Conservation (phyloP, 176 grass and related monocot species). For the Lolium multiflorum region DNA sequence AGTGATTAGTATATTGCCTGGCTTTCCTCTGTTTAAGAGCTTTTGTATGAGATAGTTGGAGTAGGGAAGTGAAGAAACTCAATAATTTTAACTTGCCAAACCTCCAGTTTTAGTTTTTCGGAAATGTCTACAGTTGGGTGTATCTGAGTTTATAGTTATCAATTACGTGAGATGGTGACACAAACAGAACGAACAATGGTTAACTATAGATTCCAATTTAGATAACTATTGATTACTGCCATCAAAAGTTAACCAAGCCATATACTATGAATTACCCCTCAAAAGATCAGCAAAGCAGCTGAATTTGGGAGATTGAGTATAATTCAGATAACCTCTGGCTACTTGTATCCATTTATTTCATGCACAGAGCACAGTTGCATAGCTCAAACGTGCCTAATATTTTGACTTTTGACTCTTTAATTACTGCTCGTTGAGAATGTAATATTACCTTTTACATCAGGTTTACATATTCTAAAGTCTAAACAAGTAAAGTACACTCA, state of each 20-base stretch:
- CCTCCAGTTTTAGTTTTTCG: neutral
- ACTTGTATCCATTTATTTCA: neutral
- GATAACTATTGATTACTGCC: constrained; percentile 1
- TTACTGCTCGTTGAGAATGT: neutral
- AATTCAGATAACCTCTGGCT: constrained; percentile 8
- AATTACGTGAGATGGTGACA: neutral
- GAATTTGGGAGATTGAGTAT: too few relatives aligned
- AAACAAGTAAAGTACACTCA: constrained; percentile 5
- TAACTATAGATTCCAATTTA: neutral
- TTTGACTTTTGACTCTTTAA: neutral
- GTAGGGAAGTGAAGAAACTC: neutral
- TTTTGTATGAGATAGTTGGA: neutral
- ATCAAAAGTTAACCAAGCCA: neutral
- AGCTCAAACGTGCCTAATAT: neutral
- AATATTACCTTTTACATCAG: constrained; percentile 23
- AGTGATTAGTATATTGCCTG: too few relatives aligned
- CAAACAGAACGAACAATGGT: neutral
- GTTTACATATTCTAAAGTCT: neutral
- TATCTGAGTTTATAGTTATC: neutral
- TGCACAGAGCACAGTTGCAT: neutral
- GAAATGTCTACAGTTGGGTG: neutral
- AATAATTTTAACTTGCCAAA: neutral
- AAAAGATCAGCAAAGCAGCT: constrained; percentile 33
- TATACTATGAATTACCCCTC: neutral
- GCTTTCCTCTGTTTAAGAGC: neutral